Evolutionary conservation across 805 yeast genomes (phyloP).

Genomic region (Candida nanaspora): DNA sequence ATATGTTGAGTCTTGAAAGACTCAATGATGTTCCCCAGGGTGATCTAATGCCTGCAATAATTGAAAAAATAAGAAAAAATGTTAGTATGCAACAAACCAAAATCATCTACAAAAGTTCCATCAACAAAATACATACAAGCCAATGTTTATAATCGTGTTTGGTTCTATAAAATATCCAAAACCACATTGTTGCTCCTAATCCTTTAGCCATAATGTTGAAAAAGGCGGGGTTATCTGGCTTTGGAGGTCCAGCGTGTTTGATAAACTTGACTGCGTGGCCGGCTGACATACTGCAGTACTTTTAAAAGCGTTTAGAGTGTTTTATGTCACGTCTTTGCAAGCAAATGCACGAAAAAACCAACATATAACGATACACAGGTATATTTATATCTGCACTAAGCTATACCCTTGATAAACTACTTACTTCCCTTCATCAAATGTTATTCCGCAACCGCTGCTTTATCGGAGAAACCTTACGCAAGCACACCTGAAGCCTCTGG

Average conservation of each 20-base stretch:
- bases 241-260: conserved; percentile 54
- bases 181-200: conserved; percentile 85
- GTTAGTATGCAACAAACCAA: background rate
- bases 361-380: too few relatives aligned
- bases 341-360: too few relatives aligned
- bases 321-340: too few relatives aligned
- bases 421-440: too few relatives aligned
- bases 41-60: conserved; percentile 27
- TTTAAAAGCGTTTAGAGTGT: too few relatives aligned
- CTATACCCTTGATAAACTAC: too few relatives aligned
- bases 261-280: conserved; percentile 16
- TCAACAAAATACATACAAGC: conserved; percentile 27
- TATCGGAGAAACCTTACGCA: too few relatives aligned
- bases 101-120: background rate
- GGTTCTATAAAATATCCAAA: conserved; percentile 77
- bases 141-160: conserved; percentile 65
- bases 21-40: conserved; percentile 34
- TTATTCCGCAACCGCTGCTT: too few relatives aligned
- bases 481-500: too few relatives aligned
- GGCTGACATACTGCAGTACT: conserved; percentile 4
- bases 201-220: conserved; percentile 55
- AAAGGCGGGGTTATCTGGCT: conserved; percentile 55
- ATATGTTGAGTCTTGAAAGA: too few relatives aligned
- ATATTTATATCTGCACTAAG: too few relatives aligned
- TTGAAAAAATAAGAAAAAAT: background rate